Evolutionary conservation across 345 rosid species (phyloP).

Genomic region (Angophora floribunda): DNA sequence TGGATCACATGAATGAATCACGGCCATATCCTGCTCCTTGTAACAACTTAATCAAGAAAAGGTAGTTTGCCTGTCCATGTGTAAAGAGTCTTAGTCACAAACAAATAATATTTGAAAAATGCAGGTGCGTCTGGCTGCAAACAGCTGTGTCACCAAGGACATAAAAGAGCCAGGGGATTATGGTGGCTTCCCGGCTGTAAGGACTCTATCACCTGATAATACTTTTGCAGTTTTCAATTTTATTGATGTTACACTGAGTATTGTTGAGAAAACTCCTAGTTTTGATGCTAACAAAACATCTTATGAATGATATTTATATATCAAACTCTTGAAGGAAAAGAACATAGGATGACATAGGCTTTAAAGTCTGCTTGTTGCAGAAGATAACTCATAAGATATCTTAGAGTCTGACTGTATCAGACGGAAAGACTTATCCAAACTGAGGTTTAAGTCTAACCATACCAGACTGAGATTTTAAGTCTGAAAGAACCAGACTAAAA

Average conservation of each 20-base stretch:
- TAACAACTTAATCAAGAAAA: neutral
- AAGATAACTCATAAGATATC: too few species aligned
- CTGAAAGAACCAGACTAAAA: too few species aligned
- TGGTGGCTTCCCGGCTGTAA: constrained; percentile 91
- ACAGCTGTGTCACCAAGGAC: constrained; percentile 67
- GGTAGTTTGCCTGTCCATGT: neutral
- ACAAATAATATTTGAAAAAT: neutral
- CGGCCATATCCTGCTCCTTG: neutral
- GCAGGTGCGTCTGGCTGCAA: constrained; percentile 77
- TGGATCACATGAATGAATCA: neutral
- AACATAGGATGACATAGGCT: too few species aligned
- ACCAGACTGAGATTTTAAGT: too few species aligned
- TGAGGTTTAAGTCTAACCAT: too few species aligned
- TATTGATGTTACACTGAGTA: neutral
- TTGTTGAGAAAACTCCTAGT: too few species aligned
- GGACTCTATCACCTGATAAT: constrained; percentile 3
- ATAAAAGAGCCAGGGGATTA: constrained; percentile 74
- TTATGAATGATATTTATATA: too few species aligned
- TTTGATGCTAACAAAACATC: too few species aligned
- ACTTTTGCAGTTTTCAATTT: neutral
- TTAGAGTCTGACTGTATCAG: too few species aligned
- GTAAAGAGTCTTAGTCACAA: neutral
- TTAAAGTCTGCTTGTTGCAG: too few species aligned
- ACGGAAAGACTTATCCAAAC: too few species aligned
- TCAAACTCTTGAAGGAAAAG: too few species aligned